phyloP scores from a whole-genome alignment of 2,329 filamentous ascomycete species.

The Trichoderma hamatum region DNA sequence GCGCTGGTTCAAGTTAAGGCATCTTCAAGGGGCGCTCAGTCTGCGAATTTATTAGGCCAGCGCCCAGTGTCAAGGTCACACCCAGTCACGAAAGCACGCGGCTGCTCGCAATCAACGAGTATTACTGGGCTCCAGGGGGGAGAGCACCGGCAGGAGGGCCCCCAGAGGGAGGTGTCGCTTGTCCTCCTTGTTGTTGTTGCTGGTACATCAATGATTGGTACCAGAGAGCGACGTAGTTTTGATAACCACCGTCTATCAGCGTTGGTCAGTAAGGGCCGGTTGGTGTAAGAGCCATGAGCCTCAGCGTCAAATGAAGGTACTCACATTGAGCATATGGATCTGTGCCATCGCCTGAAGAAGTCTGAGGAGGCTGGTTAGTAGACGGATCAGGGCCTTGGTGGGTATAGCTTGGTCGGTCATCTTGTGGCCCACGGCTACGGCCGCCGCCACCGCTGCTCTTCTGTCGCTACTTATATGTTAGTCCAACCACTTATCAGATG shows the following conservation, averaged over 20 bases:
- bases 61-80: constrained; percentile 28
- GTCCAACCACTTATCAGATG: constrained; percentile 23
- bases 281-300: too few species aligned
- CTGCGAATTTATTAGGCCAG: constrained; percentile 21
- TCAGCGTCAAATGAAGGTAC: constrained; percentile 36
- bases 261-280: constrained; percentile 31
- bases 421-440: constrained; percentile 43
- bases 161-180: constrained; percentile 40
- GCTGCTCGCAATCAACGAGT: constrained; percentile 28
- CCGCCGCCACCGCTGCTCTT: constrained; percentile 56
- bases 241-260: constrained; percentile 71
- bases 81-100: constrained; percentile 27
- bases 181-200: constrained; percentile 46
- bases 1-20: constrained; percentile 41
- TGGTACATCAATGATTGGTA: constrained; percentile 66
- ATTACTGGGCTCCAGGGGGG: constrained; percentile 45
- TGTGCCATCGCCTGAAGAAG: constrained; percentile 53
- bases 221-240: constrained; percentile 79
- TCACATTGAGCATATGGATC: constrained; percentile 78
- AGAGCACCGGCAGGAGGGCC: constrained; percentile 43
- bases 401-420: constrained; percentile 55
- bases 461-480: constrained; percentile 50
- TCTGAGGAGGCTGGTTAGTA: constrained; percentile 49
- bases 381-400: constrained; percentile 49
- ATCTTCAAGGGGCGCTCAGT: constrained; percentile 36